These are phyloP conservation scores for Malus hybrid DNA, from an alignment of 331 rosid species.

Conservation along the genomic window DNA sequence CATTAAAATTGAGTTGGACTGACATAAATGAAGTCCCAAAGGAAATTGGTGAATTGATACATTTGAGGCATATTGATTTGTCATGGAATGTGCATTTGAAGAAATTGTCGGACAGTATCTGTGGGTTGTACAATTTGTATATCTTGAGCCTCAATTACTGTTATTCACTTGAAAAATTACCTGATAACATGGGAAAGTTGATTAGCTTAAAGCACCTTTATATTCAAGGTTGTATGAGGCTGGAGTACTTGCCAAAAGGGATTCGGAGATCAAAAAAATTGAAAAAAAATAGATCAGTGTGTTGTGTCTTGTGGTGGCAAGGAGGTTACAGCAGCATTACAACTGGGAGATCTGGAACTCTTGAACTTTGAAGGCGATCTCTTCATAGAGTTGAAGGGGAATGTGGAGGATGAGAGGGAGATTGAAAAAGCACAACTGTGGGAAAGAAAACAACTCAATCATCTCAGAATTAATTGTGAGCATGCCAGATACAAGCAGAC, in stretches of 20 bases:
- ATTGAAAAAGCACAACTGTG: not conserved
- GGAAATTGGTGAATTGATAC: not conserved
- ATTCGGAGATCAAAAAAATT: not conserved
- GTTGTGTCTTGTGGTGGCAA: not conserved
- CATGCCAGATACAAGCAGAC: not conserved
- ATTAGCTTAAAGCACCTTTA: not conserved
- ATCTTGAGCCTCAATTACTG: not conserved
- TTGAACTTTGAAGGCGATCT: not conserved
- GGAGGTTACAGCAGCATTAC: not conserved
- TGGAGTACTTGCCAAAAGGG: not conserved
- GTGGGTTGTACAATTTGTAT: not conserved
- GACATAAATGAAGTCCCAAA: no score
- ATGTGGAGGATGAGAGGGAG: not conserved
- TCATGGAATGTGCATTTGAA: rapidly evolving
- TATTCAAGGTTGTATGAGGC: rapidly evolving
- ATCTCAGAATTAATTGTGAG: rapidly evolving
- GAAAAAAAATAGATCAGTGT: not conserved
- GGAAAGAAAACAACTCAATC: not conserved
- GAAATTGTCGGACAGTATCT: rapidly evolving
- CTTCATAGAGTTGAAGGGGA: not conserved
- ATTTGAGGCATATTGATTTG: not conserved
- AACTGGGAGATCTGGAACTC: not conserved
- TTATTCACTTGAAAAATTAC: not conserved
- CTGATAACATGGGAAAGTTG: not conserved
- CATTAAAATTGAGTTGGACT: no score